Percentiles rank a stretch among this genome's conserved stretches.
Conservation (phyloP, 2,329 filamentous ascomycete species). For the Curvularia hawaiiensis region DNA sequence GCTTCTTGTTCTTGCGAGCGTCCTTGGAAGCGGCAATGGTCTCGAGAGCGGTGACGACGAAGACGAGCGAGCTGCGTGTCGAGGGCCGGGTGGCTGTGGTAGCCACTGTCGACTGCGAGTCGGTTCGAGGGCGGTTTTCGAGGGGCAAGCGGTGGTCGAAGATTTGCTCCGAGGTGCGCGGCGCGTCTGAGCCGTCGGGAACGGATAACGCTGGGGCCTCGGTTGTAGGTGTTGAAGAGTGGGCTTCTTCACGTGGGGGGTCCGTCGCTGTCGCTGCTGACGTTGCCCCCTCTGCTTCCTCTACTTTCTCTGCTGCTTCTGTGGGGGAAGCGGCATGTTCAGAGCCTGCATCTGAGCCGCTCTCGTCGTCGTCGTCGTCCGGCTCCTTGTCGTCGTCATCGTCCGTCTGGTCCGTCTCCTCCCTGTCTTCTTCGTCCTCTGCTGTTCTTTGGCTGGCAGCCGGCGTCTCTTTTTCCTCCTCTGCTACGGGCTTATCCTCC, state of each 20-base stretch:
- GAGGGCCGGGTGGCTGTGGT: conserved; percentile 60
- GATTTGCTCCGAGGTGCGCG: conserved; percentile 41
- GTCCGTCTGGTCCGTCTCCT: not conserved
- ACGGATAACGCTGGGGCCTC: conserved; percentile 33
- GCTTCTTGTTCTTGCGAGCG: conserved; percentile 81
- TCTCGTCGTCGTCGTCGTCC: conserved; percentile 7
- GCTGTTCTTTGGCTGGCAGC: conserved; percentile 7
- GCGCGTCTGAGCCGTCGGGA: conserved; percentile 35
- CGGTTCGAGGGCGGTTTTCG: conserved; percentile 57
- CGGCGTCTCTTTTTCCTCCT: conserved; percentile 1
- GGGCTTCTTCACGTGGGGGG: conserved; percentile 22
- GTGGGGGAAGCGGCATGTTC: conserved; percentile 25
- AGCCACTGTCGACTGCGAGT: conserved; percentile 62
- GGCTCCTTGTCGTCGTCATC: conserved; percentile 17
- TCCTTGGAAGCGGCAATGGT: conserved; percentile 91
- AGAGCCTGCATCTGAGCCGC: conserved; percentile 23
- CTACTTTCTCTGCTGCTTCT: conserved; percentile 5
- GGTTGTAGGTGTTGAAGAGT: conserved; percentile 27
- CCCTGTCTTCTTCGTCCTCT: conserved; percentile 5
- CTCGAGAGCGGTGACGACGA: conserved; percentile 92
- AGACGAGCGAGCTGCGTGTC: conserved; percentile 91
- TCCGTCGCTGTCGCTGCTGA: conserved; percentile 18
- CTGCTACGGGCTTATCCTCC: conserved; percentile 8
- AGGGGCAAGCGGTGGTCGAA: conserved; percentile 40
- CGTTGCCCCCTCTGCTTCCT: conserved; percentile 4